A percentile compares a stretch with the other conserved stretches of the same genome.
These are phyloP conservation scores for Pichia inconspicua DNA, from an alignment of 1,139 yeast genomes.

Conservation along the genomic window DNA sequence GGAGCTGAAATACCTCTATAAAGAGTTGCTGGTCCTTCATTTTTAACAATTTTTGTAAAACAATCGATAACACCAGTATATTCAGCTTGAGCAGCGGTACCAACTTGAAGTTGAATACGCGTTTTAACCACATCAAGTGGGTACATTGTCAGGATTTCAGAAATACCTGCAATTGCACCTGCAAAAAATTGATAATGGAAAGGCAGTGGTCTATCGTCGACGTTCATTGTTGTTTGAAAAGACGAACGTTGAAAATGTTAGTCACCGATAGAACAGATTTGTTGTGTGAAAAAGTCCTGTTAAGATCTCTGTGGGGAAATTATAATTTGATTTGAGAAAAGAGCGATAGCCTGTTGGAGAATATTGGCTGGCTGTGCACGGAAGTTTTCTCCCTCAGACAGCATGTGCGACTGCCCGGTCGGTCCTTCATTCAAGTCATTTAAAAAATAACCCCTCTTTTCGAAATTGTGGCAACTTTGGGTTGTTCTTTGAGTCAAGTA, in stretches of 20 bases:
- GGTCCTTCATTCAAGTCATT: too few species aligned
- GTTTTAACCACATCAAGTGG: slow-evolving; percentile 98
- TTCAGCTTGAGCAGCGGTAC: slow-evolving; percentile 46
- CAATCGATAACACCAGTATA: slow-evolving; percentile 84
- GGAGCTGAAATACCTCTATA: slow-evolving; percentile 96
- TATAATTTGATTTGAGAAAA: too few species aligned
- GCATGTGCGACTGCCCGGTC: too few species aligned
- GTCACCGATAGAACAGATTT: too few species aligned
- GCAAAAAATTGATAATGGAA: slow-evolving; percentile 84
- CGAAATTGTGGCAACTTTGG: background rate
- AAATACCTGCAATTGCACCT: slow-evolving; percentile 97
- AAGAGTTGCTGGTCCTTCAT: slow-evolving; percentile 77
- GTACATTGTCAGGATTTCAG: slow-evolving; percentile 95
- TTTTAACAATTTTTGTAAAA: slow-evolving; percentile 68
- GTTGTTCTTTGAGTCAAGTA: background rate
- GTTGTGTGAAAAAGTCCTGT: too few species aligned
- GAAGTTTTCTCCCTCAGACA: too few species aligned
- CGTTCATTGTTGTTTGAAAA: background rate
- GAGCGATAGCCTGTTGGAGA: too few species aligned
- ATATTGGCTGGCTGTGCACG: too few species aligned
- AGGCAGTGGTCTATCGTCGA: slow-evolving; percentile 44
- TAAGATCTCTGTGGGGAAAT: too few species aligned
- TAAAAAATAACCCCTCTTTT: background rate
- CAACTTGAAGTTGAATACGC: slow-evolving; percentile 84
- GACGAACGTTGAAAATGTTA: too few species aligned